A percentile compares a stretch with the other conserved stretches of the same genome.
Conservation (phyloP, 225 moss, liverwort and hornwort genomes). For the Ulota crispa region DNA sequence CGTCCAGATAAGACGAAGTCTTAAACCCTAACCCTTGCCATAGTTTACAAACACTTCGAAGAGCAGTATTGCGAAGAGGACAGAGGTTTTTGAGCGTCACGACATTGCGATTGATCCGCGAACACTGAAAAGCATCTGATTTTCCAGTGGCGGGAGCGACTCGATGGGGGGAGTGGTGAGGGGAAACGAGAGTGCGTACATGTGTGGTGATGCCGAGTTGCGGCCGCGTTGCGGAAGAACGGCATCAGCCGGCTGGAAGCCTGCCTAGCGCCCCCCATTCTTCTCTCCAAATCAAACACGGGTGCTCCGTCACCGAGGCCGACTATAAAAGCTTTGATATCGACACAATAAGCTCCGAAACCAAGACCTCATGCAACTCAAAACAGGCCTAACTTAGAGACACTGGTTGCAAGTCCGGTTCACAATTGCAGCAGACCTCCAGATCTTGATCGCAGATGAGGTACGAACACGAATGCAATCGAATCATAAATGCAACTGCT, state of each 20-base stretch:
- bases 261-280: constrained; percentile 35
- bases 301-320: not conserved
- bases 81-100: not conserved
- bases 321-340: not conserved
- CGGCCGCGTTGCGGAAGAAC: constrained; percentile 27
- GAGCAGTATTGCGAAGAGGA: not conserved
- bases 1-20: not conserved
- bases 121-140: not conserved
- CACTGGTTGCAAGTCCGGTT: not conserved
- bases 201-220: constrained; percentile 17
- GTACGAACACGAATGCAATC: not conserved
- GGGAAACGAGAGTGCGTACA: constrained; percentile 15
- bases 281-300: constrained; percentile 2
- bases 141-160: not conserved
- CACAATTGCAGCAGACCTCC: not conserved
- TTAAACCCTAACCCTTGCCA: constrained; percentile 36
- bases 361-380: not conserved
- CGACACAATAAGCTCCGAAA: not conserved
- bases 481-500: not conserved
- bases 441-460: not conserved
- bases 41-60: not conserved
- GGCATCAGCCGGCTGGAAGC: constrained; percentile 38
- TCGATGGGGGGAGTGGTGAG: not conserved
- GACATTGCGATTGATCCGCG: not conserved
- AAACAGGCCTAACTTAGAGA: not conserved